Percentiles rank a stretch among this genome's conserved stretches.
Evolutionary conservation across 768 basidiomycete species (phyloP).

Genomic region (Phaeotremella fagi): DNA sequence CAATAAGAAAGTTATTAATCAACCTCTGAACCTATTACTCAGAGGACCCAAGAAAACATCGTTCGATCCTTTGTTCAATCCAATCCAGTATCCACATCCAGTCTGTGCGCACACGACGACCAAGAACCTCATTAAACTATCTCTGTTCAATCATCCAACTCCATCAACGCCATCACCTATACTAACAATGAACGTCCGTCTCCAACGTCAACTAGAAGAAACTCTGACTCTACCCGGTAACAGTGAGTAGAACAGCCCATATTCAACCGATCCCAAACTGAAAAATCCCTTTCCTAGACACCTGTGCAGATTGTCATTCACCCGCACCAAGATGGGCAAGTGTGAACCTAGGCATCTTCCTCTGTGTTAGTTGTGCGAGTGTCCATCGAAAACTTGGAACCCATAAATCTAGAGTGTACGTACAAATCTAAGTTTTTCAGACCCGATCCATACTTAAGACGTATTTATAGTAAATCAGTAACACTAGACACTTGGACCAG

Average conservation of each 20-base stretch:
- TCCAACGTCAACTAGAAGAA: slow-evolving; percentile 55
- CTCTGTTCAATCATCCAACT: no score
- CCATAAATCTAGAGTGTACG: slow-evolving; percentile 86
- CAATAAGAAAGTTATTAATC: no score
- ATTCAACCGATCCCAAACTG: no score
- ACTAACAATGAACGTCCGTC: slow-evolving; percentile 36
- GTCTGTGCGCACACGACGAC: no score
- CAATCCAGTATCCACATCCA: no score
- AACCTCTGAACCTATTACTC: no score
- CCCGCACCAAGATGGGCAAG: slow-evolving; percentile 80
- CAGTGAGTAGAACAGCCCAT: slow-evolving; percentile 53
- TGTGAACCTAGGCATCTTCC: slow-evolving; percentile 66
- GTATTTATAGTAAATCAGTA: slow-evolving; percentile 67
- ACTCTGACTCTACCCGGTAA: slow-evolving; percentile 72
- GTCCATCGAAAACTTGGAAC: slow-evolving; percentile 93
- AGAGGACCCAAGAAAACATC: no score
- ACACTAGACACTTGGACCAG: slow-evolving; percentile 60
- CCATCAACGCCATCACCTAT: slow-evolving; percentile 53
- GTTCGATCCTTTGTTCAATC: no score
- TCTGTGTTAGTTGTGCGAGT: slow-evolving; percentile 77
- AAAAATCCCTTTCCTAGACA: slow-evolving; percentile 54
- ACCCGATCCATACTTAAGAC: slow-evolving; percentile 1
- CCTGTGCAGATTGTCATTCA: slow-evolving; percentile 89
- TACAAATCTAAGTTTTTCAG: slow-evolving; percentile 35
- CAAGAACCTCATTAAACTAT: no score